Percentiles rank a stretch among this genome's conserved stretches.
phyloP scores from a whole-genome alignment of 1,284 basidiomycete species.

The Chalciporus sp. region DNA sequence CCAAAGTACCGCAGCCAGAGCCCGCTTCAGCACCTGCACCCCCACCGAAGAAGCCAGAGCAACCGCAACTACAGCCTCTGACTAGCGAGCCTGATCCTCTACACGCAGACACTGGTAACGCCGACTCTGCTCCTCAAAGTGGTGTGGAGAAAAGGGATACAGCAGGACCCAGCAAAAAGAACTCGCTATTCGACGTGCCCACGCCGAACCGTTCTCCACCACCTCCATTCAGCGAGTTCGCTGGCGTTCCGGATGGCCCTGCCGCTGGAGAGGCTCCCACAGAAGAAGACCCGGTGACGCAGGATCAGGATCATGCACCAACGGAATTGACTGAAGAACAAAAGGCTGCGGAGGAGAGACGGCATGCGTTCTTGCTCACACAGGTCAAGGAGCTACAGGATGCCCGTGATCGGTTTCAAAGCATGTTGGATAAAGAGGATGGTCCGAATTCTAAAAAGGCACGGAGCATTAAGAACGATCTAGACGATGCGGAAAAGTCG shows the following conservation, averaged over 20 bases:
- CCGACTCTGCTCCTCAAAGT: slow-evolving; percentile 7
- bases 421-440: slow-evolving; percentile 5
- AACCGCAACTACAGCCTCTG: slow-evolving; percentile 3
- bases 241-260: slow-evolving; percentile 3
- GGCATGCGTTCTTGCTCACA: slow-evolving; percentile 22
- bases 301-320: slow-evolving; percentile 27
- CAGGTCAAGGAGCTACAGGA: slow-evolving; percentile 20
- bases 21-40: too few species aligned
- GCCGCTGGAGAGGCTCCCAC: slow-evolving; percentile 10
- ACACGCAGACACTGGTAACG: not conserved
- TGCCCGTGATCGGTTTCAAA: not conserved
- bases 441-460: not conserved
- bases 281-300: slow-evolving; percentile 15
- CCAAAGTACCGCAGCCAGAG: slow-evolving; percentile 2
- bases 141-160: not conserved
- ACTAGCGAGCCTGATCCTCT: slow-evolving; percentile 5
- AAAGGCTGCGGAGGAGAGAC: slow-evolving; percentile 26
- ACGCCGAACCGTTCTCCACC: slow-evolving; percentile 24
- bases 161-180: not conserved
- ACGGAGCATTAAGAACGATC: slow-evolving; percentile 15
- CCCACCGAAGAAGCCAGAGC: not conserved
- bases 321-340: slow-evolving; percentile 30
- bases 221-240: slow-evolving; percentile 30
- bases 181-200: slow-evolving; percentile 10
- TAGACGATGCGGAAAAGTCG: slow-evolving; percentile 21